phyloP scores from a whole-genome alignment of 1,139 yeast genomes.

The Candida freyschussii region DNA sequence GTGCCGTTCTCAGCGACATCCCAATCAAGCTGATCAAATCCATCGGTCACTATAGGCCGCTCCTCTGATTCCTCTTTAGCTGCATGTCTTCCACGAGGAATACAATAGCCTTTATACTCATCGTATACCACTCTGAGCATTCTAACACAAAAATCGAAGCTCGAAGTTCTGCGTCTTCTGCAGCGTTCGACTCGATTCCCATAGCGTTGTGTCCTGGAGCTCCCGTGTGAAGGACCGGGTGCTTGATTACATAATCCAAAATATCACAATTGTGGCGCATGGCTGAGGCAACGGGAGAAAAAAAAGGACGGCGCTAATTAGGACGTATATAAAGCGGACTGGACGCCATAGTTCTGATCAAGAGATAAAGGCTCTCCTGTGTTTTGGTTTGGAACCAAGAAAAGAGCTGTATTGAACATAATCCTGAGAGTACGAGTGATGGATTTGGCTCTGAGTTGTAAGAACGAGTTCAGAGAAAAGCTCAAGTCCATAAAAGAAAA shows the following conservation, averaged over 20 bases:
- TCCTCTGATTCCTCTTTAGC: slow-evolving; percentile 1
- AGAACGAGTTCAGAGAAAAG: slow-evolving; percentile 7
- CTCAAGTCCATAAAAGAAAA: slow-evolving; percentile 3
- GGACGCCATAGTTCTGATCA: too few relatives aligned
- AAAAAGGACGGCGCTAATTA: too few relatives aligned
- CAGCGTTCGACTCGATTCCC: too few relatives aligned
- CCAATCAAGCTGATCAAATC: slow-evolving; percentile 32
- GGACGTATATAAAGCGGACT: too few relatives aligned
- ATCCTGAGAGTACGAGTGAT: slow-evolving; percentile 2
- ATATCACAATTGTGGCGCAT: too few relatives aligned
- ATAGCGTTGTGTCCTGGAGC: too few relatives aligned
- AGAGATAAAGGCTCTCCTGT: not conserved
- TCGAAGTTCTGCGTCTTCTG: too few relatives aligned
- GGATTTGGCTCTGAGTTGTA: slow-evolving; percentile 13
- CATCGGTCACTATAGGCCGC: slow-evolving; percentile 25
- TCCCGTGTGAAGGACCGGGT: too few relatives aligned
- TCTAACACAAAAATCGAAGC: slow-evolving; percentile 1
- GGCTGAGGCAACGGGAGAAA: too few relatives aligned
- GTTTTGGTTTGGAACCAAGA: slow-evolving; percentile 1
- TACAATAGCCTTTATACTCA: slow-evolving; percentile 22
- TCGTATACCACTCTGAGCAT: slow-evolving; percentile 19
- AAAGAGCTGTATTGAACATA: too few relatives aligned
- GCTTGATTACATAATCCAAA: too few relatives aligned
- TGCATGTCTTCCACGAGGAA: slow-evolving; percentile 9
- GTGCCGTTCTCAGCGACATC: slow-evolving; percentile 5